A percentile compares a stretch with the other conserved stretches of the same genome.
Evolutionary conservation across 176 grass and related monocot species (phyloP).

Genomic region (Musa itinerans): DNA sequence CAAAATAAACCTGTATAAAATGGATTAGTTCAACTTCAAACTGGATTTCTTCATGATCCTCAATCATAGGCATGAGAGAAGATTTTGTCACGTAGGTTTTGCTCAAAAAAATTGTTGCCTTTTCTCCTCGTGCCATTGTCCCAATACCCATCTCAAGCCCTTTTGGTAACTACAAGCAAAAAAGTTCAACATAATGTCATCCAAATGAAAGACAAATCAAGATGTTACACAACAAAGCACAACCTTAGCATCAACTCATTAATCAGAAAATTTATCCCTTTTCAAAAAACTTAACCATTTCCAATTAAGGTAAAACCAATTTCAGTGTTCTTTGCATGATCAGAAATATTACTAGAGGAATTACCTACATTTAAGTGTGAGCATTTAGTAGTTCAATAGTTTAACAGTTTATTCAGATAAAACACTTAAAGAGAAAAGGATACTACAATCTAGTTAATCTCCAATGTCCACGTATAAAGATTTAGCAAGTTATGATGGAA

Average conservation of each 20-base stretch:
- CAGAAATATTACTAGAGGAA: not conserved
- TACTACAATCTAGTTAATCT: not conserved
- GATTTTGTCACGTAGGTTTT: conserved; percentile 69
- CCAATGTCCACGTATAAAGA: not conserved
- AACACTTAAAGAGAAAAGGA: not conserved
- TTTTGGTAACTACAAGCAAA: conserved; percentile 82
- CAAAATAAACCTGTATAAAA: conserved; percentile 66
- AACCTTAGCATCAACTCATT: not conserved
- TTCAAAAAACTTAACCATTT: not conserved
- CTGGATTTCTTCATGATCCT: conserved; percentile 68
- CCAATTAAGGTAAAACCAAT: not conserved
- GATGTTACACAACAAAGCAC: not conserved
- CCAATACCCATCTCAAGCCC: conserved; percentile 95
- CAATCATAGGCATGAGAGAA: conserved; percentile 55
- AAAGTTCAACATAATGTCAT: conserved; percentile 21
- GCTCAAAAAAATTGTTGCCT: conserved; percentile 73
- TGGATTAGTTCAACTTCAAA: conserved; percentile 81
- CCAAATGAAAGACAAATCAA: conserved; percentile 9
- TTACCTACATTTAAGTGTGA: not conserved
- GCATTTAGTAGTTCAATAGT: too few relatives aligned
- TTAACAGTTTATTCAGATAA: too few relatives aligned
- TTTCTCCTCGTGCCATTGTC: conserved; percentile 71
- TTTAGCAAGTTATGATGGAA: not conserved
- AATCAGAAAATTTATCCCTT: too few relatives aligned
- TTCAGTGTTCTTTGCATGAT: not conserved